Conservation (phyloP, 2,329 filamentous ascomycete genomes). For the Chaetothyriales sp. region DNA sequence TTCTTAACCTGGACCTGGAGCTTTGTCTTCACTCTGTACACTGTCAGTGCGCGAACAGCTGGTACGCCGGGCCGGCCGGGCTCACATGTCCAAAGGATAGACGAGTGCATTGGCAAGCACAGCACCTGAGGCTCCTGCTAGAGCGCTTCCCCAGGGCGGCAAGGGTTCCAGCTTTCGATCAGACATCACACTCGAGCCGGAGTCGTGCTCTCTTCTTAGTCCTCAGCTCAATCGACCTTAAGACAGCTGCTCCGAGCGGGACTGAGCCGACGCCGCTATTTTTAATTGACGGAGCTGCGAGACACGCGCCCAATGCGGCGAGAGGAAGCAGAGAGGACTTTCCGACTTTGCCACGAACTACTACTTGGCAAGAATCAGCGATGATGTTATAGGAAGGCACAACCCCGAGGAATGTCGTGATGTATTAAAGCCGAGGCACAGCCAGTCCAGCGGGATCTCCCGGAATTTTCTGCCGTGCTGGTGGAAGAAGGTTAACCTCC, state of each 20-base stretch:
- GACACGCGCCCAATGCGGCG: background rate
- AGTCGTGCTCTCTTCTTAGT: background rate
- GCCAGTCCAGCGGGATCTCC: background rate
- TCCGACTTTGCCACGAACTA: too few species aligned
- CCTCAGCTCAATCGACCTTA: background rate
- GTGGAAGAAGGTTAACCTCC: background rate
- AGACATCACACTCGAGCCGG: background rate
- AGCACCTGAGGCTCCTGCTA: slow-evolving; percentile 82
- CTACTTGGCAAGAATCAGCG: background rate
- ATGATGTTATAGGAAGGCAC: background rate
- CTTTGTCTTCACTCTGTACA: slow-evolving; percentile 72
- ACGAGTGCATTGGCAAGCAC: slow-evolving; percentile 90
- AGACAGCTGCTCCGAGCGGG: background rate
- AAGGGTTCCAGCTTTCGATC: slow-evolving; percentile 35
- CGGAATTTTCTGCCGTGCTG: background rate
- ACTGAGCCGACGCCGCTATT: background rate
- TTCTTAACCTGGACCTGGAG: slow-evolving; percentile 84
- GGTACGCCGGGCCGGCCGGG: slow-evolving; percentile 9
- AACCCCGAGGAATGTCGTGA: background rate
- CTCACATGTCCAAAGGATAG: slow-evolving; percentile 92
- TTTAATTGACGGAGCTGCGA: background rate
- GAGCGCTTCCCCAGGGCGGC: slow-evolving; percentile 82
- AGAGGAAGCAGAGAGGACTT: background rate
- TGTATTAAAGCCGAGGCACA: background rate
- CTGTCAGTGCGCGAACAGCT: slow-evolving; percentile 2